phyloP scores from a whole-genome alignment of 306 rosid species.

The Begonia loranthoides region DNA sequence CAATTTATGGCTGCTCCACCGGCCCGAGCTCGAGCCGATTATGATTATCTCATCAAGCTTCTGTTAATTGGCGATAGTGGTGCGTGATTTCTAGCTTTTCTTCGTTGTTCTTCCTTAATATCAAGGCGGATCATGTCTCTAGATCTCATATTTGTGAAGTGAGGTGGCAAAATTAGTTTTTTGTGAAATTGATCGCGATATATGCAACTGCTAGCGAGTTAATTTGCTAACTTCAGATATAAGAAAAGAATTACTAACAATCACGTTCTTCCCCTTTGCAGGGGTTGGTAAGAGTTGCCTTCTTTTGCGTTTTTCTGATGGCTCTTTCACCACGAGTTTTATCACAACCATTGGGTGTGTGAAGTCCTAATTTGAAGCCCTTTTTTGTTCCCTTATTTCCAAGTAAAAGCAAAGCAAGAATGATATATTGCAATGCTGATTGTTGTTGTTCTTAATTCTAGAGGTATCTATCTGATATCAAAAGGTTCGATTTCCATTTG shows the following conservation, averaged over 20 bases:
- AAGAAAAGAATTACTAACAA: background rate
- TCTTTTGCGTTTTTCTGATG: slow-evolving; percentile 93
- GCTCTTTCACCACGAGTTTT: slow-evolving; percentile 89
- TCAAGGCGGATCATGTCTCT: background rate
- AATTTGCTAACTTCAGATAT: too few species aligned
- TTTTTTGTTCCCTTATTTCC: background rate
- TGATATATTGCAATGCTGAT: too few species aligned
- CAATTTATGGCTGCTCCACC: slow-evolving; percentile 91
- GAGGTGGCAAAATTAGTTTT: too few species aligned
- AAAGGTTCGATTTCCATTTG: slow-evolving; percentile 19
- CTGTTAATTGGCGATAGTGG: slow-evolving; percentile 95
- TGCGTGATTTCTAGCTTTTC: slow-evolving; percentile 11
- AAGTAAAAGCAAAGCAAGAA: too few species aligned
- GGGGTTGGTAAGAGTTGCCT: slow-evolving; percentile 99
- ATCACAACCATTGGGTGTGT: slow-evolving; percentile 90
- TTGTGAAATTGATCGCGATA: too few species aligned
- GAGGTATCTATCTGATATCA: slow-evolving; percentile 4
- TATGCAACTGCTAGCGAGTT: too few species aligned
- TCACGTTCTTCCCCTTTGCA: slow-evolving; percentile 21
- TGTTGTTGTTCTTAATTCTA: too few species aligned
- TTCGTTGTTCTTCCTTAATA: too few species aligned
- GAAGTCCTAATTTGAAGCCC: slow-evolving; percentile 4
- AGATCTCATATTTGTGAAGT: background rate
- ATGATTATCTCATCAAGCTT: slow-evolving; percentile 91
- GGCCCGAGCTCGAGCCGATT: slow-evolving; percentile 98